Evolutionary conservation across 768 basidiomycete genomes (phyloP).

Genomic region (Tricholomella constricta): DNA sequence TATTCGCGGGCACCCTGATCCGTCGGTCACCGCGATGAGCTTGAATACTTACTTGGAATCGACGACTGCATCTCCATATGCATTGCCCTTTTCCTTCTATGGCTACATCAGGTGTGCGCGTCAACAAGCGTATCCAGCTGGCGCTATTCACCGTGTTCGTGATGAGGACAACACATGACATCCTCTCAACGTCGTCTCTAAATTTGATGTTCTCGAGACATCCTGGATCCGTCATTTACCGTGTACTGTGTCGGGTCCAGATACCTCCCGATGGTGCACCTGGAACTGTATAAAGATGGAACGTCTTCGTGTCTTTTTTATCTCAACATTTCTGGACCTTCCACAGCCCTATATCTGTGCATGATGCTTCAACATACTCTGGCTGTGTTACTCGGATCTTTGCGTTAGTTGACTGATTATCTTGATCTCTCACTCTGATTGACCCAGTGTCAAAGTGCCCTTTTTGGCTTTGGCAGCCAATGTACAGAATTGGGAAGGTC

Average conservation of each 20-base stretch:
- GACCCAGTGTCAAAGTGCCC: slow-evolving; percentile 16
- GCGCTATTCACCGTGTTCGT: too few species aligned
- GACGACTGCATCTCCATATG: too few species aligned
- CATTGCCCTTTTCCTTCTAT: too few species aligned
- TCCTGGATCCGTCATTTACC: slow-evolving; percentile 2
- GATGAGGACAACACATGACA: neutral
- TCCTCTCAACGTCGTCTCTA: neutral
- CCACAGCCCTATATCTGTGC: too few species aligned
- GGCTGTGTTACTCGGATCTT: slow-evolving; percentile 3
- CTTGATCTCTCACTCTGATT: neutral
- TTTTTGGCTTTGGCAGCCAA: slow-evolving; percentile 13
- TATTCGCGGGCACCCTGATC: too few species aligned
- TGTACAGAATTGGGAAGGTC: slow-evolving; percentile 14
- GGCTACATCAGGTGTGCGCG: too few species aligned
- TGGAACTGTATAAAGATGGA: slow-evolving; percentile 6
- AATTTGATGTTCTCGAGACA: neutral
- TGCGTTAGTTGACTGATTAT: slow-evolving; percentile 2
- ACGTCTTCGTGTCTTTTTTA: neutral
- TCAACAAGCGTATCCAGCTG: too few species aligned
- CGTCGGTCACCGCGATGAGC: too few species aligned
- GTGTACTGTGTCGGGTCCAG: neutral
- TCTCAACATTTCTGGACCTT: neutral
- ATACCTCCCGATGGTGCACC: neutral
- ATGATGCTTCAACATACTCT: slow-evolving; percentile 1
- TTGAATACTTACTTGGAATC: too few species aligned